Base-by-base conservation (phyloP, 441 rosid species). In the Adansonia gregorii region DNA sequence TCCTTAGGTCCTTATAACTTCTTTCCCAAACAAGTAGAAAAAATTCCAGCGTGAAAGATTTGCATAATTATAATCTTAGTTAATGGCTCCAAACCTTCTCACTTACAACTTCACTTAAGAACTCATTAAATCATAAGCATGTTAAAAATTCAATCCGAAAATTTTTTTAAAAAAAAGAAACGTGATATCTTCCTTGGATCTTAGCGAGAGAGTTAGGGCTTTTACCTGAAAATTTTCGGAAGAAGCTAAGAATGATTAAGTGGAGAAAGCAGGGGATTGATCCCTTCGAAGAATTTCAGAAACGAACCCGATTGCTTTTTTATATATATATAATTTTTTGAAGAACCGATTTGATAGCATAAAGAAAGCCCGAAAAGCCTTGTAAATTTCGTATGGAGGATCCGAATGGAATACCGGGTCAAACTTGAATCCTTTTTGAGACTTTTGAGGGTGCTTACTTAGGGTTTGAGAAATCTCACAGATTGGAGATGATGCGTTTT, bases 151-250 rank as follows among this genome's bases (percentile, higher is more conserved):
- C 27, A 52, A 63, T 49, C 17, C 8, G 27, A 35, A 31, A 5
- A n/a, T 17, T n/a, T n/a, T n/a, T n/a, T n/a, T n/a, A n/a, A 12
- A 24, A 2, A 41, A 31, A 63, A 31, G 43, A 61, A 27, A 61
- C 43, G 4, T 46, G 9, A 45, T 4, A 45, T 2, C 22, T 68
- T 46, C 35, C 39, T 9, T 2, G 14, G 67, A 73, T 41, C 76
- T 73, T 72, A 35, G 41, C 41, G 41, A 35, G 41, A 35, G 41
- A 35, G 41, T 35, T 35, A 35, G 41, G 79, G 61, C 27, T 82
- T 68, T 74, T 14, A 83, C 87, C 83, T 80, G 85, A 64, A 54
- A 78, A 41, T 75, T 68, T 75, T 56, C 41, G 55, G 51, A 17
- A 63, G 20, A 46, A 45, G 77, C 58, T 64, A 20, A 54, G 14